Conservation (phyloP, 2,329 filamentous ascomycete species). For the Diaporthe vexans region DNA sequence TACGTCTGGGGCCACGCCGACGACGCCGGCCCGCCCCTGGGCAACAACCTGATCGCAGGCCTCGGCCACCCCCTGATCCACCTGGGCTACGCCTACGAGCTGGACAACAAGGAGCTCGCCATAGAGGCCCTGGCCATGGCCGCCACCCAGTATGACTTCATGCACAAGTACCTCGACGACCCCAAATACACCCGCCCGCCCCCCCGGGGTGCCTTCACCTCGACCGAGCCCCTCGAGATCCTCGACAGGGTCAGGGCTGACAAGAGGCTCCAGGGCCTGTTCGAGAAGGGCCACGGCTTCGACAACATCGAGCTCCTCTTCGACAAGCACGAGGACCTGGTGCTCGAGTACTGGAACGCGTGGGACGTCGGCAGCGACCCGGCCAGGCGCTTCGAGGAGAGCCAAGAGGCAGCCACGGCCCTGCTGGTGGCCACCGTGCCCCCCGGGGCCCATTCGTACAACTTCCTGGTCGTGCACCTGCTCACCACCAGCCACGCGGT, state of each 20-base stretch:
- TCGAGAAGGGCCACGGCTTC: conserved; percentile 65
- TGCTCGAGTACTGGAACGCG: conserved; percentile 92
- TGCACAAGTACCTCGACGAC: conserved; percentile 80
- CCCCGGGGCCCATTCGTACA: conserved; percentile 75
- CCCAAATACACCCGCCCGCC: conserved; percentile 77
- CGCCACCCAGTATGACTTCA: conserved; percentile 68
- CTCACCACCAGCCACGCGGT: conserved; percentile 91
- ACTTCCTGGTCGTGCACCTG: conserved; percentile 86
- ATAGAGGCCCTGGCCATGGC: conserved; percentile 88
- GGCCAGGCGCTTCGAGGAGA: conserved; percentile 80
- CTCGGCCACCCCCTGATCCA: conserved; percentile 95
- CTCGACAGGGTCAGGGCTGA: conserved; percentile 79
- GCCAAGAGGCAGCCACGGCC: conserved; percentile 72
- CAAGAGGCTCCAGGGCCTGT: conserved; percentile 76
- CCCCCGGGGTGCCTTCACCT: conserved; percentile 59
- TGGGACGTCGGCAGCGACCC: conserved; percentile 79
- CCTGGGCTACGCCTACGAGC: conserved; percentile 92
- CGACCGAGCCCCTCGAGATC: conserved; percentile 77
- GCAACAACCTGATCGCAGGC: conserved; percentile 84
- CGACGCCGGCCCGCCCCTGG: conserved; percentile 78
- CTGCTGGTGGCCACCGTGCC: conserved; percentile 73
- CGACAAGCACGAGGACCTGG: conserved; percentile 73
- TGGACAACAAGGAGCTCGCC: conserved; percentile 85
- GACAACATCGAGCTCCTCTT: conserved; percentile 79
- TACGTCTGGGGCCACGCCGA: conserved; percentile 72